These are phyloP conservation scores for Saururus chinensis DNA, from an alignment of 164 flowering plant genomes.

Conservation along the genomic window DNA sequence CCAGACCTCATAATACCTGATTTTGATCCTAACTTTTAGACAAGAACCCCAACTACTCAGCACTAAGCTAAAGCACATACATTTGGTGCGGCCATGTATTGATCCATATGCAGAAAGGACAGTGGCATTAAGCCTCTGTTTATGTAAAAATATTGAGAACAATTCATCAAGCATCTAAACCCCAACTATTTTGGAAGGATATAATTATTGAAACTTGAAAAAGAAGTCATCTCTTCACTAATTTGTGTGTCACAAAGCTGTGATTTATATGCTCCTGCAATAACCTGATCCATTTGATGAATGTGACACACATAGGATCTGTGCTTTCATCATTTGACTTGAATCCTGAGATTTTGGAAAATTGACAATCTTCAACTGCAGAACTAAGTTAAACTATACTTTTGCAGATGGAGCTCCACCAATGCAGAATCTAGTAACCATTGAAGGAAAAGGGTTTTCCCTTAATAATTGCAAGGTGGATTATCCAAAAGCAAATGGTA, in stretches of 20 bases:
- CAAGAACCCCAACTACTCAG: too few species aligned
- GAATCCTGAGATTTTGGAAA: neutral
- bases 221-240: too few species aligned
- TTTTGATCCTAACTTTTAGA: too few species aligned
- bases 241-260: too few species aligned
- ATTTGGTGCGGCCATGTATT: too few species aligned
- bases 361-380: neutral
- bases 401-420: constrained; percentile 78
- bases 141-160: neutral
- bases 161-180: neutral
- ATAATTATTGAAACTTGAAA: too few species aligned
- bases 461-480: constrained; percentile 32
- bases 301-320: neutral
- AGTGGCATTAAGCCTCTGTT: neutral
- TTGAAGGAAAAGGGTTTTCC: constrained; percentile 44
- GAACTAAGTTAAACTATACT: neutral
- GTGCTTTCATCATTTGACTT: neutral
- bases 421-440: constrained; percentile 36
- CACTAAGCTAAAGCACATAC: too few species aligned
- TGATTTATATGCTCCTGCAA: too few species aligned
- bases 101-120: neutral
- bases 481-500: constrained; percentile 5
- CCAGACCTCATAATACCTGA: too few species aligned
- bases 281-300: too few species aligned
- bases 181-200: too few species aligned